Evolutionary conservation across 2,329 filamentous ascomycete genomes (phyloP).

Genomic region (Aspergillus vadensis): DNA sequence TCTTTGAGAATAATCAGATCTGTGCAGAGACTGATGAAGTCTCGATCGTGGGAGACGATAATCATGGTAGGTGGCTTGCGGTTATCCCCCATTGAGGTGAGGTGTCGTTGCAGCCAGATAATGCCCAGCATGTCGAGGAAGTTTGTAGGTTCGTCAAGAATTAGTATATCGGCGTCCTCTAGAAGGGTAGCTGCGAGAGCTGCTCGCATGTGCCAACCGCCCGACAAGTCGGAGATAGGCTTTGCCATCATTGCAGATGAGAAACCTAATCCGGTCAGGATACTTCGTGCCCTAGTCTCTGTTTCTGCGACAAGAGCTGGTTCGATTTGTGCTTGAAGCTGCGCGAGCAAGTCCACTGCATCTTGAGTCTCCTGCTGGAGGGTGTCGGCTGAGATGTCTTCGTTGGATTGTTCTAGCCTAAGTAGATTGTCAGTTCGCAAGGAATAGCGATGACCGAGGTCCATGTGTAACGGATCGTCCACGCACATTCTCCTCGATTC

Average conservation of each 20-base stretch:
- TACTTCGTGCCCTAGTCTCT: slow-evolving; percentile 66
- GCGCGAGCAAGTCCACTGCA: too few species aligned
- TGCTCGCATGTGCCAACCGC: slow-evolving; percentile 74
- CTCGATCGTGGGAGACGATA: slow-evolving; percentile 80
- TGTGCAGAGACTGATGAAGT: slow-evolving; percentile 73
- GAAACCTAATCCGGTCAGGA: slow-evolving; percentile 73
- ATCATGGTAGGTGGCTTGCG: slow-evolving; percentile 62
- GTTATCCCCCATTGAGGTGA: slow-evolving; percentile 58
- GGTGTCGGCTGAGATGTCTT: too few species aligned
- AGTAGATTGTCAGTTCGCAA: too few species aligned
- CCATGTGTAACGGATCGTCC: too few species aligned
- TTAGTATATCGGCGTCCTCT: slow-evolving; percentile 73
- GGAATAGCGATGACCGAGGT: too few species aligned
- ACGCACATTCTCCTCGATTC: too few species aligned
- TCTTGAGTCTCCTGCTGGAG: too few species aligned
- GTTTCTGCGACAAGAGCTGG: slow-evolving; percentile 52
- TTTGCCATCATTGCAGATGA: slow-evolving; percentile 62
- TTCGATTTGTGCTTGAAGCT: too few species aligned
- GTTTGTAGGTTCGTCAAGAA: slow-evolving; percentile 86
- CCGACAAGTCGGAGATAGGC: slow-evolving; percentile 68
- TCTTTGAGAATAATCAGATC: slow-evolving; percentile 77
- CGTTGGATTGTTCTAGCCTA: too few species aligned
- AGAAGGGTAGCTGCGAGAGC: slow-evolving; percentile 67
- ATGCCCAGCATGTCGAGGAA: slow-evolving; percentile 82
- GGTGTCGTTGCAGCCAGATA: slow-evolving; percentile 78